Percentiles rank a stretch among this genome's conserved stretches.
These are phyloP conservation scores for Eucalyptus grandis DNA, from an alignment of 345 rosid genomes.

Conservation along the genomic window DNA sequence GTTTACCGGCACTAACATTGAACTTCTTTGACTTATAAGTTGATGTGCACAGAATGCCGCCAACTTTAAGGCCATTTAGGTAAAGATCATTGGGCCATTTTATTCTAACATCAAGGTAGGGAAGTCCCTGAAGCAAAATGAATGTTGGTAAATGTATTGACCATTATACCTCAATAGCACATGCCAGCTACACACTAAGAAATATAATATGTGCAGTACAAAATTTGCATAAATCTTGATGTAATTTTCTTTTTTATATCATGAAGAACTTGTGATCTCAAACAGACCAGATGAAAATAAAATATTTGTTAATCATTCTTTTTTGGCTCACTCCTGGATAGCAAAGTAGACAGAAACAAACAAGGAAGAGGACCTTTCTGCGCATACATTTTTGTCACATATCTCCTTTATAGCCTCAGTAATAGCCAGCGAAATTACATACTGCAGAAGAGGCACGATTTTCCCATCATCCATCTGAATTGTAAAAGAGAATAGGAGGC, in stretches of 20 bases:
- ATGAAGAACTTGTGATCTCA: neutral
- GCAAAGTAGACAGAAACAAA: neutral
- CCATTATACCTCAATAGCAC: neutral
- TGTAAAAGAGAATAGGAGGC: slow-evolving; percentile 81
- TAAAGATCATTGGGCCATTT: slow-evolving; percentile 99
- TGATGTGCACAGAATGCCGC: slow-evolving; percentile 92
- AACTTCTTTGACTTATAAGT: slow-evolving; percentile 72
- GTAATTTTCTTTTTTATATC: neutral
- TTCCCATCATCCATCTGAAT: slow-evolving; percentile 77
- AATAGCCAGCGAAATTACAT: slow-evolving; percentile 78
- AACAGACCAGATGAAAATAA: neutral
- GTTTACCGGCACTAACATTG: slow-evolving; percentile 76
- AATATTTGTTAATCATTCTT: neutral
- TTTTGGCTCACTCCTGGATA: neutral
- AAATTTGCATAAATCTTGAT: neutral
- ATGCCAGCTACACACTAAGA: neutral
- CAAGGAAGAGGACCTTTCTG: neutral
- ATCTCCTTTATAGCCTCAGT: slow-evolving; percentile 74
- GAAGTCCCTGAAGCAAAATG: slow-evolving; percentile 60
- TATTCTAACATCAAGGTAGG: slow-evolving; percentile 52
- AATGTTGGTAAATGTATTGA: neutral
- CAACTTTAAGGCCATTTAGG: slow-evolving; percentile 78
- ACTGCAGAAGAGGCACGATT: slow-evolving; percentile 72
- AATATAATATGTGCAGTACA: neutral
- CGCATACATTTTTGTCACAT: slow-evolving; percentile 47